These are phyloP conservation scores for Ophiocordyceps camponoti-saundersi DNA, from an alignment of 2,329 filamentous ascomycete species.

Conservation along the genomic window DNA sequence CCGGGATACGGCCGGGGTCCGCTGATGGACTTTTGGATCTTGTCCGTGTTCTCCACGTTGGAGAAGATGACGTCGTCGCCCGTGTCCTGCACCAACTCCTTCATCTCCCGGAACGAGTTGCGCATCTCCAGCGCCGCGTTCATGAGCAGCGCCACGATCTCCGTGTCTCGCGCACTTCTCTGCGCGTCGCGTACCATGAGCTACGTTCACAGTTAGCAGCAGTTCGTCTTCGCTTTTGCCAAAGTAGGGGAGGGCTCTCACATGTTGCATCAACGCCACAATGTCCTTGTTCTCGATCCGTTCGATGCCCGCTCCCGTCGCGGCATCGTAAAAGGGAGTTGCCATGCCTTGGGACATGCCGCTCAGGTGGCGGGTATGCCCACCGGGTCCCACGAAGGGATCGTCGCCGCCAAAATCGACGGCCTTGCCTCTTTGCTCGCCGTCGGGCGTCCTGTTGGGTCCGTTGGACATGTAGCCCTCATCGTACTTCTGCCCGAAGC, in stretches of 20 bases:
- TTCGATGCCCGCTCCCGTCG: conserved; percentile 76
- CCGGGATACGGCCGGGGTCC: conserved; percentile 73
- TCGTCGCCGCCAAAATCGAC: conserved; percentile 40
- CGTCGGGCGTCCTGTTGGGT: conserved; percentile 36
- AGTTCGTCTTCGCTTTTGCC: not conserved
- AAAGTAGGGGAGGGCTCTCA: conserved; percentile 22
- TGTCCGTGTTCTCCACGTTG: conserved; percentile 74
- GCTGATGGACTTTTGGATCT: conserved; percentile 65
- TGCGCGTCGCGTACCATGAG: conserved; percentile 94
- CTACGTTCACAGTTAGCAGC: conserved; percentile 20
- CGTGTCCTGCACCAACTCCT: conserved; percentile 76
- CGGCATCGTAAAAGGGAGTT: conserved; percentile 78
- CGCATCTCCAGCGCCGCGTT: conserved; percentile 93
- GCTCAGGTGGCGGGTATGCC: conserved; percentile 53
- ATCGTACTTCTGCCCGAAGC: conserved; percentile 47
- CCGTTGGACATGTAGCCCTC: conserved; percentile 83
- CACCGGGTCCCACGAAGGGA: conserved; percentile 43
- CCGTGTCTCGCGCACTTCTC: conserved; percentile 86
- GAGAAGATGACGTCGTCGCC: conserved; percentile 71
- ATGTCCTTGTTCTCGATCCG: conserved; percentile 93
- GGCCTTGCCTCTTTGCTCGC: conserved; percentile 37
- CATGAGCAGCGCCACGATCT: conserved; percentile 88
- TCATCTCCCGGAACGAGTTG: conserved; percentile 89
- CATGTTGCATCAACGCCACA: conserved; percentile 91
- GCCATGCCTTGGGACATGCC: conserved; percentile 84